Conservation (phyloP, 1,139 yeast species). For the Saccharomycopsis hybrid region DNA sequence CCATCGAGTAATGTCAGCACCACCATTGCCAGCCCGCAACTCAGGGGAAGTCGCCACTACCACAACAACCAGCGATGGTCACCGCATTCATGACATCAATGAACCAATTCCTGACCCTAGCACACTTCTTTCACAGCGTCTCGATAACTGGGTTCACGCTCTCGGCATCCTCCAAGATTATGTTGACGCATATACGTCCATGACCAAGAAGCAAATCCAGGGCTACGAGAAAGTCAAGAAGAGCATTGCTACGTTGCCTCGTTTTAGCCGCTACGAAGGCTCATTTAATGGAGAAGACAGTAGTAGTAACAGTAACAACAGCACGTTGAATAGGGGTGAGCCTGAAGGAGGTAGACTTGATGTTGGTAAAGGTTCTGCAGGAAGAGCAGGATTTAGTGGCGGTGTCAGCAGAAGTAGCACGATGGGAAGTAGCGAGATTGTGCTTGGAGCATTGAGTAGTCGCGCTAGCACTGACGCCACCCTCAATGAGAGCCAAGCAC, state of each 20-base stretch:
- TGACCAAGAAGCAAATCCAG: constrained; percentile 19
- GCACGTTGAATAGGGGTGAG: constrained; percentile 2
- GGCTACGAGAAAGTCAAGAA: constrained; percentile 20
- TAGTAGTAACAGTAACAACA: background rate
- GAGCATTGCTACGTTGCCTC: constrained; percentile 17
- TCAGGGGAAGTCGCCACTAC: background rate
- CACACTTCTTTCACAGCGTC: constrained; percentile 11
- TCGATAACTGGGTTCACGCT: constrained; percentile 19
- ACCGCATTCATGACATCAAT: constrained; percentile 16
- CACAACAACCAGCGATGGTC: background rate
- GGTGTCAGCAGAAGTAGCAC: constrained; percentile 15
- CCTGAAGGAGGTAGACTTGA: constrained; percentile 3
- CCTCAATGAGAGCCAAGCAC: background rate
- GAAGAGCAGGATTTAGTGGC: background rate
- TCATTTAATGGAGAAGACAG: background rate
- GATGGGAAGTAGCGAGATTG: constrained; percentile 21
- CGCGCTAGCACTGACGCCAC: constrained; percentile 13
- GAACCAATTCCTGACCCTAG: constrained; percentile 20
- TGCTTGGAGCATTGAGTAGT: constrained; percentile 19
- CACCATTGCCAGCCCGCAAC: background rate
- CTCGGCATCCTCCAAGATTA: constrained; percentile 19
- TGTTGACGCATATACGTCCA: constrained; percentile 16
- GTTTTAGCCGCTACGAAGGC: constrained; percentile 20
- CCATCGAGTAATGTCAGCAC: no score
- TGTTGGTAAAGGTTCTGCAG: background rate